A percentile compares a stretch with the other conserved stretches of the same genome.
These are phyloP conservation scores for Eimeria sp. DNA, from an alignment of 169 alveolate species.

Conservation along the genomic window DNA sequence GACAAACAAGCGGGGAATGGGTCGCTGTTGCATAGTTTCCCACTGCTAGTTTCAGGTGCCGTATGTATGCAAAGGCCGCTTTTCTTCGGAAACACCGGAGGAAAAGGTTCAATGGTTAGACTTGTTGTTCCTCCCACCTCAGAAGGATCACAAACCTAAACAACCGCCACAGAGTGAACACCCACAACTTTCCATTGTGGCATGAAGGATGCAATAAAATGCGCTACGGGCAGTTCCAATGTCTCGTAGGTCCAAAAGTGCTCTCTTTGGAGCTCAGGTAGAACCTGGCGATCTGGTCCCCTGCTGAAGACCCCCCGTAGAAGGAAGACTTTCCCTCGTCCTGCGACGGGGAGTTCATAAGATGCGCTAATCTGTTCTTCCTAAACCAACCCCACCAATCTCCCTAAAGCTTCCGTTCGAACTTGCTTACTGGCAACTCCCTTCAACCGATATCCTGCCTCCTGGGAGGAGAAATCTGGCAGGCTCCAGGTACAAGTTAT, in stretches of 20 bases:
- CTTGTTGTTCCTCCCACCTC: not conserved
- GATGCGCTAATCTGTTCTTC: too few species aligned
- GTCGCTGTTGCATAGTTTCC: not conserved
- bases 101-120: not conserved
- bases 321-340: not conserved
- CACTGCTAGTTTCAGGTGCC: not conserved
- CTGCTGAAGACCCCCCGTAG: not conserved
- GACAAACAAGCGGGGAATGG: not conserved
- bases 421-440: not conserved
- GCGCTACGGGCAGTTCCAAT: not conserved
- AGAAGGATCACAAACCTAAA: not conserved
- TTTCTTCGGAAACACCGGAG: not conserved
- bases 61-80: not conserved
- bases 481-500: not conserved
- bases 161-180: not conserved
- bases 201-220: not conserved
- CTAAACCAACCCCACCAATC: not conserved
- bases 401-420: not conserved
- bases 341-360: not conserved
- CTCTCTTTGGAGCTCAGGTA: not conserved
- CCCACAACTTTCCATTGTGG: not conserved
- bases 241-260: not conserved
- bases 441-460: not conserved
- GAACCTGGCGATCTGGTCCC: slow-evolving; percentile 18
- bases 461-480: too few species aligned